Percentiles rank a stretch among this genome's conserved stretches.
phyloP scores from a whole-genome alignment of 2,329 filamentous ascomycete genomes.

The Cytospora paraplurivora region DNA sequence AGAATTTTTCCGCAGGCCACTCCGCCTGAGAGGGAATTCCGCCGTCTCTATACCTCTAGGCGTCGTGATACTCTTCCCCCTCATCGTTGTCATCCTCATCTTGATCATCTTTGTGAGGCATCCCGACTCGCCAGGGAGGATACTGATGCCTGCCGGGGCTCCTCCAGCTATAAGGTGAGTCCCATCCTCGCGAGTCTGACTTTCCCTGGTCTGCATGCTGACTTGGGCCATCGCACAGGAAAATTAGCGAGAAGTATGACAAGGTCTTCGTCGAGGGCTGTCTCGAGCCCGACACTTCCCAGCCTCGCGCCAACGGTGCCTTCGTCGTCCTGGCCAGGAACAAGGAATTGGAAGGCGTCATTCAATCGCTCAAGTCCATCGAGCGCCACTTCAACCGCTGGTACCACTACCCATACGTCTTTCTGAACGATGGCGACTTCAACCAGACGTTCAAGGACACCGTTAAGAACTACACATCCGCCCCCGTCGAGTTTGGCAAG shows the following conservation, averaged over 20 bases:
- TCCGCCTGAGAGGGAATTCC: slow-evolving; percentile 89
- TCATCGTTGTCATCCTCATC: slow-evolving; percentile 88
- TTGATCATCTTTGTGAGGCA: slow-evolving; percentile 86
- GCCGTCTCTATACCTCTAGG: slow-evolving; percentile 90
- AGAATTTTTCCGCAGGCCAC: slow-evolving; percentile 81
- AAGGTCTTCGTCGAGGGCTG: slow-evolving; percentile 95
- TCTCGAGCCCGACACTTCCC: slow-evolving; percentile 74
- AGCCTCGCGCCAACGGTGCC: slow-evolving; percentile 86
- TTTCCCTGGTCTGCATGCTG: not conserved
- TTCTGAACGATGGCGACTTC: slow-evolving; percentile 97
- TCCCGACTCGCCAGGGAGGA: slow-evolving; percentile 77
- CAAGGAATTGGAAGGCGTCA: slow-evolving; percentile 92
- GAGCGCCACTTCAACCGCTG: slow-evolving; percentile 98
- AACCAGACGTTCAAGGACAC: slow-evolving; percentile 90
- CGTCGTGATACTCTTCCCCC: slow-evolving; percentile 88
- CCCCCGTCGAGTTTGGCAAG: slow-evolving; percentile 87
- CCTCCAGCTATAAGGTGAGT: slow-evolving; percentile 86
- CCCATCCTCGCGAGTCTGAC: not conserved
- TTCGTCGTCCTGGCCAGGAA: slow-evolving; percentile 96
- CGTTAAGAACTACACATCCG: slow-evolving; percentile 87
- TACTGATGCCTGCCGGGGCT: slow-evolving; percentile 84
- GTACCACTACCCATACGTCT: slow-evolving; percentile 98
- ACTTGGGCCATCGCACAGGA: slow-evolving; percentile 54
- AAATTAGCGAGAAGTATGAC: slow-evolving; percentile 96
- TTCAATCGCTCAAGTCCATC: slow-evolving; percentile 96